phyloP scores from a whole-genome alignment of 2,329 filamentous ascomycete species.

The Colletotrichum sp. region DNA sequence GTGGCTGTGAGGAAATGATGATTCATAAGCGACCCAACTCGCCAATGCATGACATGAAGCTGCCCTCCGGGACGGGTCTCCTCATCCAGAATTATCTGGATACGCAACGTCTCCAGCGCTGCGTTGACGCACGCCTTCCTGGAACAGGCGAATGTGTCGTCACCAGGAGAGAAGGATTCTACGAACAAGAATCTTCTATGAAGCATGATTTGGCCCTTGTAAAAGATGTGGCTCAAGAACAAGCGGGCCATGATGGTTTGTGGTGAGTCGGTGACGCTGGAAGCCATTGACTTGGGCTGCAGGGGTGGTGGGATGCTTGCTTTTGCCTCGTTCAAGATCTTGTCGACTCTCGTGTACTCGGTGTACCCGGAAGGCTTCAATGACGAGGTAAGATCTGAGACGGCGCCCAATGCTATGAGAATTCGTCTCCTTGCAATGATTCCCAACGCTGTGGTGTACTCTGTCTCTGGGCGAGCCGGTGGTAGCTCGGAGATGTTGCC shows the following conservation, averaged over 20 bases:
- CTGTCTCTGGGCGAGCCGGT: slow-evolving; percentile 33
- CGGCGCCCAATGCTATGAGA: slow-evolving; percentile 24
- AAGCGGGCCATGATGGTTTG: slow-evolving; percentile 29
- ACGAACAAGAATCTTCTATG: slow-evolving; percentile 29
- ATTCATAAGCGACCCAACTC: slow-evolving; percentile 13
- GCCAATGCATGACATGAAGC: slow-evolving; percentile 21
- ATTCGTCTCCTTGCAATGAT: slow-evolving; percentile 23
- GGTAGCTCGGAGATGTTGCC: slow-evolving; percentile 36
- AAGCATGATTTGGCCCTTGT: slow-evolving; percentile 32
- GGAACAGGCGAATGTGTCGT: slow-evolving; percentile 28
- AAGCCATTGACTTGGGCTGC: slow-evolving; percentile 17
- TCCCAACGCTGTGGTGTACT: slow-evolving; percentile 29
- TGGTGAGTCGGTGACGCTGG: slow-evolving; percentile 26
- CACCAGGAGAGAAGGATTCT: neutral
- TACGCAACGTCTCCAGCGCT: slow-evolving; percentile 23
- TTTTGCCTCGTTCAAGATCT: slow-evolving; percentile 24
- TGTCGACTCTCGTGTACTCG: slow-evolving; percentile 26
- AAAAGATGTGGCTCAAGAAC: slow-evolving; percentile 29
- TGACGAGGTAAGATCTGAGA: slow-evolving; percentile 23
- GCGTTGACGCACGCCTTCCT: slow-evolving; percentile 25
- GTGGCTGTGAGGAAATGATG: slow-evolving; percentile 28
- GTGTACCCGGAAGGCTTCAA: slow-evolving; percentile 18
- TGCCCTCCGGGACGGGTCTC: slow-evolving; percentile 24
- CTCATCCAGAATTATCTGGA: slow-evolving; percentile 28
- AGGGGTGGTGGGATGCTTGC: slow-evolving; percentile 26